phyloP scores from a whole-genome alignment of 2,329 filamentous ascomycete species.

The Myrmaecium sp. region DNA sequence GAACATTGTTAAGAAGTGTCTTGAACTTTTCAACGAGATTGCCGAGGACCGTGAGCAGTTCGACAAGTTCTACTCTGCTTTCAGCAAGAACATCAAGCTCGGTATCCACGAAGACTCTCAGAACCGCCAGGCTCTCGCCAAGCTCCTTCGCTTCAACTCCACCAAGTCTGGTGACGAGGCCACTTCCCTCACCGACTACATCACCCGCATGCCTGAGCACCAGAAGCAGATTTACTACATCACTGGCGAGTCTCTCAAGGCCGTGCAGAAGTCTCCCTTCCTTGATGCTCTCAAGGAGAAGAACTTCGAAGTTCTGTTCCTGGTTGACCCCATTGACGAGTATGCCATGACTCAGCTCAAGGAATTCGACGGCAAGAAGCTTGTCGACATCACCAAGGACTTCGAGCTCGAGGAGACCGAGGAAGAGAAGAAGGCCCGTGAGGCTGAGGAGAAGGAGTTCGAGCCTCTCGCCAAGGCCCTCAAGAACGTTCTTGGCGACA shows the following conservation, averaged over 20 bases:
- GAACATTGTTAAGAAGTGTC: conserved; percentile 99
- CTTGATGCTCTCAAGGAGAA: conserved; percentile 96
- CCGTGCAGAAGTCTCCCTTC: conserved; percentile 96
- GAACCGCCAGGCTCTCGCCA: conserved; percentile 84
- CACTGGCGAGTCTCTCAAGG: conserved; percentile 98
- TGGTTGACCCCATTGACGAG: conserved; percentile 98
- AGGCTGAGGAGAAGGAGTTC: conserved; percentile 96
- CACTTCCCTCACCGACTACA: conserved; percentile 91
- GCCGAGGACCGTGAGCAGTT: conserved; percentile 99
- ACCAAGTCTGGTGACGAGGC: conserved; percentile 96
- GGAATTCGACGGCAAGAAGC: conserved; percentile 99
- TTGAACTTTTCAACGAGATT: conserved; percentile 98
- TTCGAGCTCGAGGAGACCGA: conserved; percentile 99
- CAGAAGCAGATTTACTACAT: conserved; percentile 99
- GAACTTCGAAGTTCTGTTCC: conserved; percentile 98
- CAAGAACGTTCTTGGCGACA: conserved; percentile 98
- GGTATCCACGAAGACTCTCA: conserved; percentile 99
- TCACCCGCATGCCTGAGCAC: conserved; percentile 98
- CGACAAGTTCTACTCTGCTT: conserved; percentile 99
- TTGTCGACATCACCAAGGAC: conserved; percentile 99
- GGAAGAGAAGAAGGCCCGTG: conserved; percentile 92
- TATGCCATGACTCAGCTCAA: conserved; percentile 99
- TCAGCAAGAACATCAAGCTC: conserved; percentile 99
- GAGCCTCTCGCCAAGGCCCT: conserved; percentile 88
- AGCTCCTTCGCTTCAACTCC: conserved; percentile 97